Evolutionary conservation across 139 green algal species (phyloP).

Genomic region (Marvania coccoides): DNA sequence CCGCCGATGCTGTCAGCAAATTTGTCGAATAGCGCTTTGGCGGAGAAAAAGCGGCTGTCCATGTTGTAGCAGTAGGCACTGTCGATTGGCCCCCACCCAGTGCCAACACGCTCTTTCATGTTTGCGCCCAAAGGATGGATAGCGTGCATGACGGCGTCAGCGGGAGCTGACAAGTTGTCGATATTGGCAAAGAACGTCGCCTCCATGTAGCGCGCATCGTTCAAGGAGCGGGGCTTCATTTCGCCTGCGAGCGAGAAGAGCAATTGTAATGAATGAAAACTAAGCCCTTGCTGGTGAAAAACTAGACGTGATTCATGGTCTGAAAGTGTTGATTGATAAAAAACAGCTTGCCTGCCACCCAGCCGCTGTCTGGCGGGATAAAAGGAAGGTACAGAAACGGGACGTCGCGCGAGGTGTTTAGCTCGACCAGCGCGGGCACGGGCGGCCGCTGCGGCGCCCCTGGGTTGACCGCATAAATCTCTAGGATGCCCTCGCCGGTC

Average conservation of each 20-base stretch:
- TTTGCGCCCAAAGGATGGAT: background rate
- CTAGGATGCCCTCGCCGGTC: background rate
- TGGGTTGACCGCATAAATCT: background rate
- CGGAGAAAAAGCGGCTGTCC: background rate
- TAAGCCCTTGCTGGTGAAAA: too few species aligned
- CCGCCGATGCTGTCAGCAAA: background rate
- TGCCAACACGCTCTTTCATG: background rate
- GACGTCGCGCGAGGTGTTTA: background rate
- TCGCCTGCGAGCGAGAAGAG: background rate
- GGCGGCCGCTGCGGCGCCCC: background rate
- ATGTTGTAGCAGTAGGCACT: background rate
- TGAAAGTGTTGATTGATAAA: too few species aligned
- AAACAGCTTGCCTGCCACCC: background rate
- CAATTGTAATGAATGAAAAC: too few species aligned
- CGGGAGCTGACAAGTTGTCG: background rate
- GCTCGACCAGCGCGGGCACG: background rate
- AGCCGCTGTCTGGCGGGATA: background rate
- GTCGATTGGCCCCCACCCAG: background rate
- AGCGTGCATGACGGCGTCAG: too few species aligned
- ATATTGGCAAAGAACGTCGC: background rate
- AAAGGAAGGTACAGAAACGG: background rate
- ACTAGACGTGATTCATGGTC: background rate
- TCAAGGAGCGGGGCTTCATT: background rate
- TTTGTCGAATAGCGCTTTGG: background rate
- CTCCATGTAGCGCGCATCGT: background rate